A percentile compares a stretch with the other conserved stretches of the same genome.
phyloP scores from a whole-genome alignment of 495 filamentous ascomycete species.

The Neurospora sp. region DNA sequence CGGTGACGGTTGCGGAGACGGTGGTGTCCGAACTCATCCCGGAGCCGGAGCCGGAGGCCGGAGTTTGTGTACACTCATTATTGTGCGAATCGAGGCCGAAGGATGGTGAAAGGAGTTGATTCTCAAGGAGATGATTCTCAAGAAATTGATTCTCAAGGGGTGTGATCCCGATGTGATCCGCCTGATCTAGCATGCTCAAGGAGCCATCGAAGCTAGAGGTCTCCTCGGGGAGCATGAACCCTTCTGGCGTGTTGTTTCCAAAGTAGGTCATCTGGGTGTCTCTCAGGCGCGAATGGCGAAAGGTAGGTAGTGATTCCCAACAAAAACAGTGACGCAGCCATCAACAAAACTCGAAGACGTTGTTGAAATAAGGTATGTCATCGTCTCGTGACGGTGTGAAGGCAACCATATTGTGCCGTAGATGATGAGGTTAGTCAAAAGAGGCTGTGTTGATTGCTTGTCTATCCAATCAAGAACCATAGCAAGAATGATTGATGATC shows the following conservation, averaged over 20 bases:
- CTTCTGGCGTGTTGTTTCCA: neutral
- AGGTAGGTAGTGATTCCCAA: neutral
- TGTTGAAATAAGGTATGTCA: neutral
- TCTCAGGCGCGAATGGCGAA: neutral
- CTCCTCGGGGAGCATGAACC: neutral
- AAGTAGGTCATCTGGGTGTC: neutral
- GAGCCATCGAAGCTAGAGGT: neutral
- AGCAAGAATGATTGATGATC: neutral
- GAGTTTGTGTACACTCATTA: neutral
- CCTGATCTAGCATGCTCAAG: neutral
- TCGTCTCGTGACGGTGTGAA: neutral
- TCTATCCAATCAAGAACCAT: neutral
- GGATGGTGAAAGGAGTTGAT: neutral
- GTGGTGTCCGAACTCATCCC: neutral
- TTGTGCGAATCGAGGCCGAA: neutral
- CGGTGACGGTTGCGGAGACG: neutral
- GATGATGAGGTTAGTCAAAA: neutral
- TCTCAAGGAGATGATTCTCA: neutral
- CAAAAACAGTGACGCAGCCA: neutral
- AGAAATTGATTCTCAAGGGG: neutral
- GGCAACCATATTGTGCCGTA: neutral
- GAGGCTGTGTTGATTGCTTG: neutral
- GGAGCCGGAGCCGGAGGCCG: neutral
- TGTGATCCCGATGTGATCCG: neutral
- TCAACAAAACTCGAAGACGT: neutral